Evolutionary conservation across 2,329 filamentous ascomycete species (phyloP), one percentile per base, ranked within the genome.

Genomic region (Sordariomycetes sp.): DNA sequence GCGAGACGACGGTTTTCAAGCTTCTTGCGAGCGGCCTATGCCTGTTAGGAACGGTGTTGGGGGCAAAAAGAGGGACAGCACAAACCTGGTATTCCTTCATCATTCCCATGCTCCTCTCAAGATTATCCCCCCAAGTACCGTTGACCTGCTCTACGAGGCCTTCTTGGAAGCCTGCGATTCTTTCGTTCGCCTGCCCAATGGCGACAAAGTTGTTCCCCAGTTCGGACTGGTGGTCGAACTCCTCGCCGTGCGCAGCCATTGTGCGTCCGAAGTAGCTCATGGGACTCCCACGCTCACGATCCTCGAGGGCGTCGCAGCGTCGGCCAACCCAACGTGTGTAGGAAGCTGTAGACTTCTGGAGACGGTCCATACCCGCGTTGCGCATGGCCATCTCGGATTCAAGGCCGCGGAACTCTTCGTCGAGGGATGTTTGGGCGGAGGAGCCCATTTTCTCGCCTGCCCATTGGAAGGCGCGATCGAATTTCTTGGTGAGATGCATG

Each of bases 381-480:
- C 90, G 77, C 49, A 94, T 68, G 38, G 75, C 71, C 87, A 96
- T 96, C 63, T 96, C 90, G 36, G 75, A 69, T 63, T 96, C 88
- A 48, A 96, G 65, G 39, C 75, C 74, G 63, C 85, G 93, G 72
- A 96, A 96, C 51, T 95, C 83, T 34, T 96, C 87, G 0, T 86
- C 83, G 43, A 86, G 78, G 55, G 71, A 77, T 8, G 90, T 95
- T 64, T 87, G 92, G 61, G 80, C 74, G 61, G 95, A 88, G 44
- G 76, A 77, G 48, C 90, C 90, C 85, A 96, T 94, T 63, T 88
- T 86, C 66, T 96, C 90, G 46, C 86, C 86, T 24, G 88, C 86
- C 90, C 90, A 96, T 81, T 96, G 90, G 68, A 90, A 93, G 68
- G 94, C 81, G 53, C 90, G 82, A 63, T 88, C 90, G 55, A 96